Evolutionary conservation across 768 basidiomycete species (phyloP), one percentile per base, ranked within the genome.

Genomic region (Gloeophyllum trabeum): DNA sequence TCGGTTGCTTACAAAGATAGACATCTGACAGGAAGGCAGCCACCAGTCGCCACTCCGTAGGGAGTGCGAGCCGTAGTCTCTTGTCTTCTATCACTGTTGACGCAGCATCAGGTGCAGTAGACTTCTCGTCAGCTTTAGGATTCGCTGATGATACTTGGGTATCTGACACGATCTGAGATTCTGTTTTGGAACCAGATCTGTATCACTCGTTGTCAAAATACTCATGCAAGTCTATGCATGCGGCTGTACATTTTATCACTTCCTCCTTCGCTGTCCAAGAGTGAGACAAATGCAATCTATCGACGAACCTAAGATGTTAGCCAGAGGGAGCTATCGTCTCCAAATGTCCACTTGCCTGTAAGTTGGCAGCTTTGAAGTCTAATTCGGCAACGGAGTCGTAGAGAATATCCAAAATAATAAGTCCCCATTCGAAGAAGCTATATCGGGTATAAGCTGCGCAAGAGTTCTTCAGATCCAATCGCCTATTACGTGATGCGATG

Each of bases 391-490:
- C 57, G 0, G 85, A 76, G 54, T 90, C 87, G 49, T 76, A 89
- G 12, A 75, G 44, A 20, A 90, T 64, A 44, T 90, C 87, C 35
- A 81, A 65, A 40, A 81, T 54, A 43, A 90, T 86, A 38, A 90
- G 73, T 5, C 66, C 67, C 91, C 91, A 94, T 61, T 94, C 91
- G 51, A 86, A 85, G 60, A 92, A 81, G 35, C 81, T 76, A 53
- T 92, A 94, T 34, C 63, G 63, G 2, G 87, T 91, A 60, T 94
- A 94, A 7, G 91, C 90, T 88, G 51, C 38, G 32, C 24, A 22
- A n/a, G 1, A 36, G 41, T 21, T 23, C 26, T 25, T 42, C 26
- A 40, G 32, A 39, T 5, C 24, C 22, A 48, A 18, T 46, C 44
- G n/a, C 24, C 19, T 7, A 23, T 6, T 24, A 18, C 34, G 35